Evolutionary conservation across 768 basidiomycete species (phyloP).

Genomic region (Rhodocollybia butyracea): DNA sequence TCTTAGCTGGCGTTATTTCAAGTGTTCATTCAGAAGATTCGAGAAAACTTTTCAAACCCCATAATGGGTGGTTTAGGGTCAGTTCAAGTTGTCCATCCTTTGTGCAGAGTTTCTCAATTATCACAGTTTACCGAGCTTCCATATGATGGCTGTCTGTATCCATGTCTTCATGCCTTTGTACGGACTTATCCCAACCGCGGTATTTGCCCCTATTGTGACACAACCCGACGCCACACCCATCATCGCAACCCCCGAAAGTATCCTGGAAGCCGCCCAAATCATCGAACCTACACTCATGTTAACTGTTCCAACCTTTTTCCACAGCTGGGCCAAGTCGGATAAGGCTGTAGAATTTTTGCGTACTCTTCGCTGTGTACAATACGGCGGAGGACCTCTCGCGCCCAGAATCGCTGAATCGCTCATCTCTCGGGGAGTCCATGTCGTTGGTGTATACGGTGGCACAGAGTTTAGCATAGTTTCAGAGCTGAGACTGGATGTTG

Average conservation of each 20-base stretch:
- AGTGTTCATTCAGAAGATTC: not conserved
- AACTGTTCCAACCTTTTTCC: constrained; percentile 20
- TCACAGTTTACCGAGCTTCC: constrained; percentile 22
- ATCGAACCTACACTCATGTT: constrained; percentile 16
- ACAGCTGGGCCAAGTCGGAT: constrained; percentile 17
- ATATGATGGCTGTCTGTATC: constrained; percentile 14
- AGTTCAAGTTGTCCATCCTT: too few species aligned
- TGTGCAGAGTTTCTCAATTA: too few species aligned
- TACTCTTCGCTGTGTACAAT: constrained; percentile 12
- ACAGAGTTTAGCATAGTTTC: not conserved
- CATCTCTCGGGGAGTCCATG: not conserved
- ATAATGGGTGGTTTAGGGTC: constrained; percentile 9
- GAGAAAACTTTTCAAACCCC: not conserved
- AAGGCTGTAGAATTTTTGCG: constrained; percentile 16
- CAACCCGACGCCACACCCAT: constrained; percentile 15
- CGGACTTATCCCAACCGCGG: constrained; percentile 11
- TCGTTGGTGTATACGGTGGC: constrained; percentile 2
- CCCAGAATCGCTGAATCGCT: not conserved
- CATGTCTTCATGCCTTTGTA: constrained; percentile 16
- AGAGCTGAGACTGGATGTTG: not conserved
- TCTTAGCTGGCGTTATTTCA: not conserved
- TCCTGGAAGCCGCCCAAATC: constrained; percentile 14
- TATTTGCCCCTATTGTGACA: constrained; percentile 22
- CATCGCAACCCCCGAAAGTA: constrained; percentile 17
- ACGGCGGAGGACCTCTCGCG: constrained; percentile 7